Conservation (phyloP, 2,329 filamentous ascomycete species). For the Samsoniella hepiali region DNA sequence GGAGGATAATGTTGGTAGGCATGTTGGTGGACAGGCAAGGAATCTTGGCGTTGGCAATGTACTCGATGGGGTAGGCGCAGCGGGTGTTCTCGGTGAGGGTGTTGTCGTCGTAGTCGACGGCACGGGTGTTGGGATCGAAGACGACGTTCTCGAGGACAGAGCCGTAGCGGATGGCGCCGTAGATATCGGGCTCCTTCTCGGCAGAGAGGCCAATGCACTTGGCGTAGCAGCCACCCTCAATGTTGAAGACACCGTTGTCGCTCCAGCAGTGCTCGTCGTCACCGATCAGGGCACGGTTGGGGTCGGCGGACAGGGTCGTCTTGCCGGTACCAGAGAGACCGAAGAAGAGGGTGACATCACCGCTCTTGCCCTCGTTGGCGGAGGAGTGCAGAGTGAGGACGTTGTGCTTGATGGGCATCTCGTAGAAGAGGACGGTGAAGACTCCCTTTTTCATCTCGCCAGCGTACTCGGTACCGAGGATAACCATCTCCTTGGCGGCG, state of each 20-base stretch:
- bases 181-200: constrained; percentile 99
- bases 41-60: constrained; percentile 98
- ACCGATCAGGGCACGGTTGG: constrained; percentile 92
- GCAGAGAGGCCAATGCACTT: constrained; percentile 97
- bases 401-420: constrained; percentile 99
- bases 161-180: constrained; percentile 90
- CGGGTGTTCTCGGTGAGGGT: constrained; percentile 98
- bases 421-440: constrained; percentile 99
- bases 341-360: constrained; percentile 99
- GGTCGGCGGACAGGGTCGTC: constrained; percentile 95
- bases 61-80: constrained; percentile 98
- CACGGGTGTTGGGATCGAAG: constrained; percentile 84
- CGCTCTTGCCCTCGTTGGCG: constrained; percentile 90
- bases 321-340: constrained; percentile 97
- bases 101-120: constrained; percentile 91
- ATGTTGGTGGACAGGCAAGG: constrained; percentile 85
- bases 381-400: constrained; percentile 97
- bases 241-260: constrained; percentile 97
- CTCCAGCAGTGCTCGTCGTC: constrained; percentile 99
- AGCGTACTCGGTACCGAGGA: constrained; percentile 97
- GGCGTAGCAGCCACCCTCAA: constrained; percentile 98
- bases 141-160: constrained; percentile 98
- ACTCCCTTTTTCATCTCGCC: constrained; percentile 93
- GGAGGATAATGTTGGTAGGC: constrained; percentile 95
- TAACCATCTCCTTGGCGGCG: constrained; percentile 99